phyloP scores from a whole-genome alignment of 2,329 filamentous ascomycete species.

The Ampelomyces quisqualis region DNA sequence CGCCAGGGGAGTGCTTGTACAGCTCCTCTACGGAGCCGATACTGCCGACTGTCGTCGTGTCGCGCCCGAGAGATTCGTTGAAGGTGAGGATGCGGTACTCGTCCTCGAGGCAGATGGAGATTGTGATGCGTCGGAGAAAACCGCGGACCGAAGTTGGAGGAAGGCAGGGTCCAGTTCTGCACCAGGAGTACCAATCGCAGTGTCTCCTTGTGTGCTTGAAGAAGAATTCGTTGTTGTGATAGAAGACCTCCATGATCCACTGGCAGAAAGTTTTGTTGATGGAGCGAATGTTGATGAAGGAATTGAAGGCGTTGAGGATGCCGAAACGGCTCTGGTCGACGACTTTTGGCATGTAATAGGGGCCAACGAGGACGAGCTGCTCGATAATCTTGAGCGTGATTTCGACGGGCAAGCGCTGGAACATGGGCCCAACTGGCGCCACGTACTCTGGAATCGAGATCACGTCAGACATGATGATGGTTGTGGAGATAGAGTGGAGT shows the following conservation, averaged over 20 bases:
- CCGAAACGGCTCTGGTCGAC: slow-evolving; percentile 4
- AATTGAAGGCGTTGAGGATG: slow-evolving; percentile 7
- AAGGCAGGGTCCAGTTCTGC: not conserved
- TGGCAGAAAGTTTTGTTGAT: slow-evolving; percentile 9
- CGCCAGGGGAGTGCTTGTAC: slow-evolving; percentile 10
- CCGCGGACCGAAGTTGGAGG: slow-evolving; percentile 1
- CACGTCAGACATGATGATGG: not conserved
- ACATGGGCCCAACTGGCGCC: not conserved
- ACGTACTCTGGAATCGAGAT: slow-evolving; percentile 17
- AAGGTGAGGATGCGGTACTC: not conserved
- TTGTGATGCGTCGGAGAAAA: slow-evolving; percentile 6
- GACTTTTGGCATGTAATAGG: slow-evolving; percentile 1
- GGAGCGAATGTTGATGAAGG: slow-evolving; percentile 7
- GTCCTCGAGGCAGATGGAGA: slow-evolving; percentile 13
- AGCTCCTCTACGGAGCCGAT: slow-evolving; percentile 4
- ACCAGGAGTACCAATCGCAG: not conserved
- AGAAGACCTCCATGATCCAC: slow-evolving; percentile 9
- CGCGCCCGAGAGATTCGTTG: no score
- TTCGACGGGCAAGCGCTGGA: not conserved
- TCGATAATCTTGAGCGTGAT: no score
- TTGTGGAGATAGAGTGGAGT: not conserved
- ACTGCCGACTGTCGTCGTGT: not conserved
- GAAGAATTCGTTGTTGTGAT: not conserved
- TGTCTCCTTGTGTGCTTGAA: not conserved
- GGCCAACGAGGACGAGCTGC: slow-evolving; percentile 2